These are phyloP conservation scores for Puya raimondii DNA, from an alignment of 176 grass and related monocot species.

Conservation along the genomic window DNA sequence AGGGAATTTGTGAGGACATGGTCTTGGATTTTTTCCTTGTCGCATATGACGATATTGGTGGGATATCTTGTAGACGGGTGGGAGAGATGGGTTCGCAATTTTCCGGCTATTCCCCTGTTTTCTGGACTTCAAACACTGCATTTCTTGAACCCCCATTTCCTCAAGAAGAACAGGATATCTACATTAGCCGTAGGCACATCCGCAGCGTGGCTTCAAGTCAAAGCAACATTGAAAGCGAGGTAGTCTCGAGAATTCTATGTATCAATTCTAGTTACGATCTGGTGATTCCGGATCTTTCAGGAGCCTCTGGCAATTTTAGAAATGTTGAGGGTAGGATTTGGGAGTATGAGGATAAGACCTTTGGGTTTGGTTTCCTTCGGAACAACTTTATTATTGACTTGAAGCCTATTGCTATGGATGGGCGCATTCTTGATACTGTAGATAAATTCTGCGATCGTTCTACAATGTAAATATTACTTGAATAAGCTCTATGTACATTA, in stretches of 20 bases:
- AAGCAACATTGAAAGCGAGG: conserved; percentile 4
- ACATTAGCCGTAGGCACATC: conserved; percentile 44
- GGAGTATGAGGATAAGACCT: conserved; percentile 83
- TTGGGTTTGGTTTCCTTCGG: conserved; percentile 79
- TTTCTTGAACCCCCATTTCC: conserved; percentile 81
- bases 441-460: conserved; percentile 20
- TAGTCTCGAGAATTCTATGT: conserved; percentile 56
- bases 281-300: conserved; percentile 35
- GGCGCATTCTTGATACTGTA: conserved; percentile 53
- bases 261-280: conserved; percentile 75
- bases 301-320: conserved; percentile 35
- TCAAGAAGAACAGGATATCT: conserved; percentile 53
- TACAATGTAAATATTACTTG: conserved; percentile 40
- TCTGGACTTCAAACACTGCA: conserved; percentile 71
- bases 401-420: conserved; percentile 52
- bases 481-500: conserved; percentile 25
- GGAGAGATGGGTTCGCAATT: conserved; percentile 40
- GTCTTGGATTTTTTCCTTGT: conserved; percentile 82
- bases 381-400: conserved; percentile 72
- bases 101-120: conserved; percentile 61
- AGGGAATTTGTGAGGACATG: conserved; percentile 74
- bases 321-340: conserved; percentile 78
- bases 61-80: conserved; percentile 70
- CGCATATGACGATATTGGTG: conserved; percentile 73
- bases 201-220: conserved; percentile 11